Evolutionary conservation across 345 rosid genomes (phyloP).

Genomic region (Durio zibethinus): DNA sequence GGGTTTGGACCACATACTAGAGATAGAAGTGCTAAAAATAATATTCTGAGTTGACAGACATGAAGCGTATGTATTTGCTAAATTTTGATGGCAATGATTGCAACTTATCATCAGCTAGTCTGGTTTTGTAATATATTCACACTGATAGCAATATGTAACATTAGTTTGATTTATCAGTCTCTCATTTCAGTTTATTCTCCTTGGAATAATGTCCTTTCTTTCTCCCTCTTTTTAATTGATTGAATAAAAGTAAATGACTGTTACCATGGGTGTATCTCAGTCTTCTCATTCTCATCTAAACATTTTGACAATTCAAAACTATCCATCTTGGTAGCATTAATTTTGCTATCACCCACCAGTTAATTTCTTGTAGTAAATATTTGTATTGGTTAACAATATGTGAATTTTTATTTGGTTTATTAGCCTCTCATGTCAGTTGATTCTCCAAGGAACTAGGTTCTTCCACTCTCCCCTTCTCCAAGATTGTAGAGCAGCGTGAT

Average conservation of each 20-base stretch:
- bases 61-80: neutral
- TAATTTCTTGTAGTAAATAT: no score
- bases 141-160: neutral
- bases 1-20: neutral
- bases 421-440: neutral
- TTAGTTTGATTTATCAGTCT: neutral
- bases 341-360: neutral
- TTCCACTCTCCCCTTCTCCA: neutral
- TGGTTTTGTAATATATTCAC: neutral
- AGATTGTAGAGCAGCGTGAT: neutral
- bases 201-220: neutral
- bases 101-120: neutral
- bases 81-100: neutral
- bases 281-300: neutral
- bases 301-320: neutral
- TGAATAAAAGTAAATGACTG: no score
- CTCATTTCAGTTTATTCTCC: neutral
- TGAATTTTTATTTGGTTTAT: neutral
- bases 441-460: neutral
- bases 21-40: neutral
- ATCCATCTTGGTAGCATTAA: neutral
- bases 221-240: neutral
- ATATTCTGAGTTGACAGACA: neutral
- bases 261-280: no score
- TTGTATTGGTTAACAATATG: neutral